Percentiles rank a stretch among this genome's conserved stretches.
Evolutionary conservation across 2,329 filamentous ascomycete genomes (phyloP).

Genomic region (Fusarium torreyae): DNA sequence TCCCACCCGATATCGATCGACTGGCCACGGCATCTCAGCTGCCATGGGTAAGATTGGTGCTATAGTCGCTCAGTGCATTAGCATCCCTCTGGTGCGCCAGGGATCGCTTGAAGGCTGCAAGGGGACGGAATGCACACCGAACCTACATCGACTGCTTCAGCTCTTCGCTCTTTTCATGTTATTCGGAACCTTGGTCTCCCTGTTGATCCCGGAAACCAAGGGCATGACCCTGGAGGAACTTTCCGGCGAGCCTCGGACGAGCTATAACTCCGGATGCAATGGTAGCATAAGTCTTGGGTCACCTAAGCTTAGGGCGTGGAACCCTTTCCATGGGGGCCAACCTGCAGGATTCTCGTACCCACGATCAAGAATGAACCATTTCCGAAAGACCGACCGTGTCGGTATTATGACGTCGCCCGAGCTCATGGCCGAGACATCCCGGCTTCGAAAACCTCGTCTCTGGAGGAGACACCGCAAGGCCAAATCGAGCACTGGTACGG

Average conservation of each 20-base stretch:
- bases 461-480: conserved; percentile 51
- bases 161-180: conserved; percentile 88
- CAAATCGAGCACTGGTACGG: conserved; percentile 51
- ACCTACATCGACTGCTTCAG: conserved; percentile 81
- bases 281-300: conserved; percentile 61
- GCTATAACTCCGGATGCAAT: conserved; percentile 67
- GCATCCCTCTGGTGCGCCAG: conserved; percentile 72
- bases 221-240: conserved; percentile 80
- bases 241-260: conserved; percentile 76
- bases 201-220: conserved; percentile 85
- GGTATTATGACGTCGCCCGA: conserved; percentile 64
- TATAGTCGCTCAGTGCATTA: conserved; percentile 76
- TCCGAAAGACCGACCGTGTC: conserved; percentile 53
- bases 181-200: conserved; percentile 75
- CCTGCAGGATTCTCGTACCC: conserved; percentile 67
- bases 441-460: conserved; percentile 47
- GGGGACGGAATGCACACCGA: conserved; percentile 66
- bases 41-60: conserved; percentile 78
- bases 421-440: conserved; percentile 49
- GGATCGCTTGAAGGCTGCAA: conserved; percentile 67
- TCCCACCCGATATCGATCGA: conserved; percentile 74
- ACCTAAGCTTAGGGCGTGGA: conserved; percentile 57
- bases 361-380: conserved; percentile 50
- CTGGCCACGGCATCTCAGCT: conserved; percentile 76
- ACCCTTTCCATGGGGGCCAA: conserved; percentile 65